A percentile compares a stretch with the other conserved stretches of the same genome.
Evolutionary conservation across 2,329 filamentous ascomycete genomes (phyloP).

Genomic region (Scleromitrula shiraiana): DNA sequence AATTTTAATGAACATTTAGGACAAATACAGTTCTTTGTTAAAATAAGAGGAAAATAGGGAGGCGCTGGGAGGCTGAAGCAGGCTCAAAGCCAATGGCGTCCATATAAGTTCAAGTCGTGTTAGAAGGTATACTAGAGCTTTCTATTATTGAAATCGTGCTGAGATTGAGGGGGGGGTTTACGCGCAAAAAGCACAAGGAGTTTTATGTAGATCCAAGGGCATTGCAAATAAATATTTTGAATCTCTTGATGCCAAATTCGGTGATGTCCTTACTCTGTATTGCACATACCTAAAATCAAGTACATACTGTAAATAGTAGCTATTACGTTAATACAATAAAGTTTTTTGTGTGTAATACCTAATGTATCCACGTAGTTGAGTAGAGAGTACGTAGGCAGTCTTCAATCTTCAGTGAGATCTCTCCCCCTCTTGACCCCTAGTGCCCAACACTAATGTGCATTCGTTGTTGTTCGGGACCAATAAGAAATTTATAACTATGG

Average conservation of each 20-base stretch:
- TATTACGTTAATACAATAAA: too few relatives aligned
- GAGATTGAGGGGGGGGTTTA: constrained; percentile 6
- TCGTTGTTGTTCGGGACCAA: too few relatives aligned
- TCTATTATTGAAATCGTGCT: constrained; percentile 12
- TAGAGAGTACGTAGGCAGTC: too few relatives aligned
- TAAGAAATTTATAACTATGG: too few relatives aligned
- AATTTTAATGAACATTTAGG: constrained; percentile 7
- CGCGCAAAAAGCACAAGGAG: constrained; percentile 26
- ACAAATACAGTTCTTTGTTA: constrained; percentile 16
- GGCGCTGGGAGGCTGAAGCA: constrained; percentile 11
- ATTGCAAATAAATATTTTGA: constrained; percentile 20
- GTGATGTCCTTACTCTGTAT: too few relatives aligned
- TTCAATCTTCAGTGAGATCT: too few relatives aligned
- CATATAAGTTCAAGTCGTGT: constrained; percentile 10
- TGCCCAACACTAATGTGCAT: too few relatives aligned
- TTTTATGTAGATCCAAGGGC: constrained; percentile 25
- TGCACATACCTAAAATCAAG: too few relatives aligned
- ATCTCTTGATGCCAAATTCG: constrained; percentile 8
- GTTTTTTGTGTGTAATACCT: too few relatives aligned
- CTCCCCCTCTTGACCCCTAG: too few relatives aligned
- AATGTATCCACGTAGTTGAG: too few relatives aligned
- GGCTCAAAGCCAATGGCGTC: constrained; percentile 14
- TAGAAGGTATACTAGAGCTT: constrained; percentile 1
- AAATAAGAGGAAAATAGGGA: constrained; percentile 1
- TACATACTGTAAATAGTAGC: background rate